Percentiles rank a stretch among this genome's conserved stretches.
Conservation (phyloP, 2,329 filamentous ascomycete species). For the Xylaria sp. region DNA sequence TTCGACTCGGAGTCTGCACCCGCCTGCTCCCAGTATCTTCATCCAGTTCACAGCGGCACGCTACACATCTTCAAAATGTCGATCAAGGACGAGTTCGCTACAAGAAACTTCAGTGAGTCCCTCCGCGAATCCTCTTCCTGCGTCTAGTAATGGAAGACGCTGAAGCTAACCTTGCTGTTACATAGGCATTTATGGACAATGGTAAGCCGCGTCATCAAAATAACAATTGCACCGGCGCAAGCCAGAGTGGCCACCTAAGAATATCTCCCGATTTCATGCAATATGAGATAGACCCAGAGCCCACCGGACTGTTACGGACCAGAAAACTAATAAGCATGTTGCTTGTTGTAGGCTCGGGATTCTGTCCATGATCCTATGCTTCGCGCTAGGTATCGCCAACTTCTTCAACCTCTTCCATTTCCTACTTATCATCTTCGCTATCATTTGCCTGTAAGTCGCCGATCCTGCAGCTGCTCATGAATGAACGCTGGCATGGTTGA, state of each 20-base stretch:
- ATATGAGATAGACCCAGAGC: neutral
- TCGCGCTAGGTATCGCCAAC: slow-evolving; percentile 71
- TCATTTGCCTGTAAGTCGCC: slow-evolving; percentile 58
- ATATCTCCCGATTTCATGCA: neutral
- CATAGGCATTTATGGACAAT: slow-evolving; percentile 76
- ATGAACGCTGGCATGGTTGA: neutral
- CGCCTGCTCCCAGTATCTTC: neutral
- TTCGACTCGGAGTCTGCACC: neutral
- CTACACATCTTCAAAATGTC: slow-evolving; percentile 60
- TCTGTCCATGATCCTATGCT: slow-evolving; percentile 72
- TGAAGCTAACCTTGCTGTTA: slow-evolving; percentile 42
- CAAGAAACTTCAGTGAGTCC: slow-evolving; percentile 74
- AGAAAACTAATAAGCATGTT: slow-evolving; percentile 30
- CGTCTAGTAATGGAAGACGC: slow-evolving; percentile 22
- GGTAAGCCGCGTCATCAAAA: slow-evolving; percentile 55
- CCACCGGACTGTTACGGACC: neutral
- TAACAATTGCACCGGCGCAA: neutral
- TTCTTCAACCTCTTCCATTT: slow-evolving; percentile 61
- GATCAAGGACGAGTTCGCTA: slow-evolving; percentile 73
- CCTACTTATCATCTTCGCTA: slow-evolving; percentile 57
- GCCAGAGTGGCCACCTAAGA: neutral
- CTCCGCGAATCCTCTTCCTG: slow-evolving; percentile 11
- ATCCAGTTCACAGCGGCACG: neutral
- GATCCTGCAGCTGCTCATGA: neutral
- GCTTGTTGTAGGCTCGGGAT: slow-evolving; percentile 65